A percentile compares a stretch with the other conserved stretches of the same genome.
Evolutionary conservation across 2,329 filamentous ascomycete genomes (phyloP).

Genomic region (Colletotrichum trifolii): DNA sequence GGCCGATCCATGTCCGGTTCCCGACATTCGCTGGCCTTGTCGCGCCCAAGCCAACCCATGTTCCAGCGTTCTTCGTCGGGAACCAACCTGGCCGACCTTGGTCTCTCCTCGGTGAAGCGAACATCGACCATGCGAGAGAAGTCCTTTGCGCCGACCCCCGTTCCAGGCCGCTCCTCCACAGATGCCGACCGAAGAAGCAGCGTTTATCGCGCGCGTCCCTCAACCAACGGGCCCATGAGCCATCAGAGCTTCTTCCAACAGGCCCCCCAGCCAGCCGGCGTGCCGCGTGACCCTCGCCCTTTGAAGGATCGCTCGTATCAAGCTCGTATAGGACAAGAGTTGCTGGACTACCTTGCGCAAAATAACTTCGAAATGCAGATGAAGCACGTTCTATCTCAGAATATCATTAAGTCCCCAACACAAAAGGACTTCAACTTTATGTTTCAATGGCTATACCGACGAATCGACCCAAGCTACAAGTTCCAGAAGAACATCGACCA

Average conservation of each 20-base stretch:
- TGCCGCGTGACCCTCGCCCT: constrained; percentile 87
- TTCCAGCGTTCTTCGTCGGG: constrained; percentile 89
- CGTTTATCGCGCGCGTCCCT: constrained; percentile 78
- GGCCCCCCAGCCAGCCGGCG: constrained; percentile 81
- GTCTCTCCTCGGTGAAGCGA: constrained; percentile 85
- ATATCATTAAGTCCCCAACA: constrained; percentile 91
- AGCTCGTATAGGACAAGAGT: constrained; percentile 84
- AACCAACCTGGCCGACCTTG: constrained; percentile 80
- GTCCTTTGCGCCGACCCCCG: constrained; percentile 40
- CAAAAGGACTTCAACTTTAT: constrained; percentile 99
- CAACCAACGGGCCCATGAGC: constrained; percentile 72
- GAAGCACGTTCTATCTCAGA: constrained; percentile 92
- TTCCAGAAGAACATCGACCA: constrained; percentile 96
- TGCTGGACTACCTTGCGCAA: constrained; percentile 90
- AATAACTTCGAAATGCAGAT: constrained; percentile 98
- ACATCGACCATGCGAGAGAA: constrained; percentile 81
- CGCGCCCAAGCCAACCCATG: constrained; percentile 85
- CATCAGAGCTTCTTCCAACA: constrained; percentile 97
- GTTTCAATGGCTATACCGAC: constrained; percentile 97
- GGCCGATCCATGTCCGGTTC: constrained; percentile 84
- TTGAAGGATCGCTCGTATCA: constrained; percentile 85
- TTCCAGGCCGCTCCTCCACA: constrained; percentile 57
- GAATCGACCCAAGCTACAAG: constrained; percentile 91
- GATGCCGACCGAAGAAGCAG: constrained; percentile 80
- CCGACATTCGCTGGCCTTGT: constrained; percentile 85